Conservation (phyloP, 2,329 filamentous ascomycete genomes). For the Xylariaceae sp. region DNA sequence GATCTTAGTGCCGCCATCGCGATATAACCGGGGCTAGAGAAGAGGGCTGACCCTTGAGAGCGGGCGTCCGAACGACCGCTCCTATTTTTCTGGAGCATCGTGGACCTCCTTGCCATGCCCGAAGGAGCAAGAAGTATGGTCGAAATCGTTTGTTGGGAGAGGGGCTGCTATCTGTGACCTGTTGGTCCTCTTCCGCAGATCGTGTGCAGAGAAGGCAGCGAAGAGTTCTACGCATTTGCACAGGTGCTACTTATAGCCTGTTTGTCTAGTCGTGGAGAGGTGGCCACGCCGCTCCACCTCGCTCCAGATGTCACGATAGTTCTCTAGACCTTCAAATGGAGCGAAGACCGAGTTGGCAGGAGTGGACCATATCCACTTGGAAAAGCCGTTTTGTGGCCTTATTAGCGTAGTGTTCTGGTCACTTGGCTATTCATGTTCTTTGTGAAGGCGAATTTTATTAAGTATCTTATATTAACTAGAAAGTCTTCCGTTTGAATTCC, state of each 20-base stretch:
- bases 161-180: not conserved
- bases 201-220: too few species aligned
- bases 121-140: conserved; percentile 15
- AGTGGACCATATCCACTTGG: conserved; percentile 39
- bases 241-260: not conserved
- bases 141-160: conserved; percentile 5
- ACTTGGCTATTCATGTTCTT: conserved; percentile 31
- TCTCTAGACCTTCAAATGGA: conserved; percentile 31
- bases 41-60: not conserved
- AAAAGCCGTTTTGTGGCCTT: conserved; percentile 28
- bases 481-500: conserved; percentile 25
- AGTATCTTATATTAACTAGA: conserved; percentile 22
- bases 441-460: conserved; percentile 25
- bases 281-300: conserved; percentile 40
- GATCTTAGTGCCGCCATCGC: not conserved
- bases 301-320: conserved; percentile 42
- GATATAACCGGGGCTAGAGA: too few species aligned
- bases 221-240: conserved; percentile 8
- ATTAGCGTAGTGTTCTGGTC: conserved; percentile 29
- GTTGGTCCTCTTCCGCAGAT: conserved; percentile 3
- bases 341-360: conserved; percentile 34
- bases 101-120: conserved; percentile 21
- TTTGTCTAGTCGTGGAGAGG: conserved; percentile 6
- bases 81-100: conserved; percentile 25
- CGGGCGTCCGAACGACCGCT: not conserved